Conservation (phyloP, 306 rosid species). For the Dryas drummondii region DNA sequence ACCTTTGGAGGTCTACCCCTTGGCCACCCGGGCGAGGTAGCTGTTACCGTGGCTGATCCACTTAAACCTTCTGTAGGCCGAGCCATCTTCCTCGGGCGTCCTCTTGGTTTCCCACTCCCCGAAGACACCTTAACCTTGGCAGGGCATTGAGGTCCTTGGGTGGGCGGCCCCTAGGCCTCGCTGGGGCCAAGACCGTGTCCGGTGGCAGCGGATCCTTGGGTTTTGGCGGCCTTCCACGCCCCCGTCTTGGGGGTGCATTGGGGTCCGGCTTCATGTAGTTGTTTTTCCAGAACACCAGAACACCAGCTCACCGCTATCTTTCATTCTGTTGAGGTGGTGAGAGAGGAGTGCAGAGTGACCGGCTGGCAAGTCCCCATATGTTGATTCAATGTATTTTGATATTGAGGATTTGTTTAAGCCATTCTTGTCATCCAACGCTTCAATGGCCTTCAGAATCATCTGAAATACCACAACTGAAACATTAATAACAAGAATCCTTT, state of each 20-base stretch:
- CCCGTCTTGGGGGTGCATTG: conserved; percentile 63
- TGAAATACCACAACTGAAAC: conserved; percentile 23
- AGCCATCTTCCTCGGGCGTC: conserved; percentile 74
- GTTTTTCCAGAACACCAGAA: conserved; percentile 74
- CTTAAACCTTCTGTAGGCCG: conserved; percentile 36
- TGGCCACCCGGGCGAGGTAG: conserved; percentile 39
- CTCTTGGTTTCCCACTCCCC: conserved; percentile 55
- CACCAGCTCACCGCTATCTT: conserved; percentile 53
- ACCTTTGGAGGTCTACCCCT: conserved; percentile 86
- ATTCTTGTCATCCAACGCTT: conserved; percentile 44
- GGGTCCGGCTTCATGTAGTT: conserved; percentile 63
- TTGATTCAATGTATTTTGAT: conserved; percentile 75
- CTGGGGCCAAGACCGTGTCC: conserved; percentile 16
- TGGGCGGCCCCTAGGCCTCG: conserved; percentile 74
- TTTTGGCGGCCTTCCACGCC: conserved; percentile 82
- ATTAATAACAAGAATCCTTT: neutral
- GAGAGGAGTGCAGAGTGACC: conserved; percentile 59
- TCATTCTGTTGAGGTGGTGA: conserved; percentile 65
- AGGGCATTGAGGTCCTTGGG: conserved; percentile 68
- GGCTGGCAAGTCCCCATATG: conserved; percentile 61
- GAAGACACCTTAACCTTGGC: conserved; percentile 32
- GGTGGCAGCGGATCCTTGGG: conserved; percentile 39
- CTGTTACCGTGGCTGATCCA: neutral
- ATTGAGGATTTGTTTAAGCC: conserved; percentile 79
- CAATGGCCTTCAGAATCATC: conserved; percentile 74